Conservation (phyloP, 2,329 filamentous ascomycete species). For the Cladophialophora immunda region DNA sequence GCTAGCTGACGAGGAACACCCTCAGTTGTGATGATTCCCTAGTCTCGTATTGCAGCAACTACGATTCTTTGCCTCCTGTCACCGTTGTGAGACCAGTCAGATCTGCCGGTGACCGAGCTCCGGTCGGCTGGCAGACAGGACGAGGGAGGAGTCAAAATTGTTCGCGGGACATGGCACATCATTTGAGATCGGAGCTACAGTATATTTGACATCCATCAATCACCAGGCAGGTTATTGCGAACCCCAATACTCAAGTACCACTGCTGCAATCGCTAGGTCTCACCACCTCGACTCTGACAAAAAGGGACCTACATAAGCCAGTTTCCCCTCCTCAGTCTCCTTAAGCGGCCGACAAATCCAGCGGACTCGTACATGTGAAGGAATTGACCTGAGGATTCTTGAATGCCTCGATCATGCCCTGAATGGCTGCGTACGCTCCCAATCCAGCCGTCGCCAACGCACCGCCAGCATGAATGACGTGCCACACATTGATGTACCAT, state of each 20-base stretch:
- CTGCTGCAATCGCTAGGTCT: background rate
- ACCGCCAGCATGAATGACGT: conserved; percentile 42
- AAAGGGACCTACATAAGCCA: background rate
- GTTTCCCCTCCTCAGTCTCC: conserved; percentile 5
- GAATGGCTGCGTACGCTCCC: conserved; percentile 43
- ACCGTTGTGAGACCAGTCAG: background rate
- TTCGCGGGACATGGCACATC: background rate
- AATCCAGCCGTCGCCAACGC: conserved; percentile 42
- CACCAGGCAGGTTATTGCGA: background rate
- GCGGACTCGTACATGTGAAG: conserved; percentile 45
- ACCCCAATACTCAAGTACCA: background rate
- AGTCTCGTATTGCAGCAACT: background rate
- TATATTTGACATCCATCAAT: background rate
- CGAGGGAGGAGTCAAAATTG: background rate
- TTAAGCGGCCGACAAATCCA: conserved; percentile 38
- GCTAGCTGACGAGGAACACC: background rate
- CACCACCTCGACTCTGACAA: background rate
- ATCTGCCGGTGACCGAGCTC: background rate
- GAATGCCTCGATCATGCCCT: conserved; percentile 46
- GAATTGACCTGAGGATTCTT: conserved; percentile 42
- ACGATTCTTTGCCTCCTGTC: background rate
- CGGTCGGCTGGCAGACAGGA: background rate
- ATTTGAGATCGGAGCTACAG: background rate
- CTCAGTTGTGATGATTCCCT: background rate
- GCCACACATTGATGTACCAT: conserved; percentile 43